Conservation (phyloP, 805 yeast species). For the Nakazawaea holstii region DNA sequence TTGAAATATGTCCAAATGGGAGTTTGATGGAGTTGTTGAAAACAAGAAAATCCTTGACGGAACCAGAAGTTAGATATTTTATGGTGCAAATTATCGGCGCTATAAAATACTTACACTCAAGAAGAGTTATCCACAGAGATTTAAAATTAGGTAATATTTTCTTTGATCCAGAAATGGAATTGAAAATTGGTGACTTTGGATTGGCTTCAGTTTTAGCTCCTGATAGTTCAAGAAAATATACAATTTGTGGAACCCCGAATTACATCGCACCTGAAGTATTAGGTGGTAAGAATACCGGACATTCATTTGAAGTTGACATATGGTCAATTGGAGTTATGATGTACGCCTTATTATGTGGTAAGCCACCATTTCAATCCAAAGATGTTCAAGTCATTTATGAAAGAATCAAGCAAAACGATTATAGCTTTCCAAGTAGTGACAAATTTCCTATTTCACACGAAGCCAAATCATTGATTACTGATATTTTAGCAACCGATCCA, state of each 20-base stretch:
- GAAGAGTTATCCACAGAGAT: constrained; percentile 94
- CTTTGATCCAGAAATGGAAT: constrained; percentile 88
- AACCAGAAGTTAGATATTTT: constrained; percentile 86
- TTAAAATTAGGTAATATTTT: constrained; percentile 93
- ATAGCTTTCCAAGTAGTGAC: constrained; percentile 66
- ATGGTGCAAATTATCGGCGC: constrained; percentile 95
- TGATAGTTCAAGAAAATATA: constrained; percentile 70
- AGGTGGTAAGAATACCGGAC: constrained; percentile 83
- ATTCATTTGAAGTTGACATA: constrained; percentile 89
- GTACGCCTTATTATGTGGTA: constrained; percentile 86
- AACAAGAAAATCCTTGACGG: constrained; percentile 77
- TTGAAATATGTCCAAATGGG: constrained; percentile 94
- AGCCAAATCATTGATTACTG: constrained; percentile 68
- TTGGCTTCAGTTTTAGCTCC: constrained; percentile 89
- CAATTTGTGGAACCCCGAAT: constrained; percentile 98
- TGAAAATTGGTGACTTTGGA: constrained; percentile 97
- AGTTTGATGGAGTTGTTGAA: constrained; percentile 89
- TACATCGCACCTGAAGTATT: constrained; percentile 98
- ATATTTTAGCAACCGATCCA: constrained; percentile 75
- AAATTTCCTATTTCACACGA: constrained; percentile 54
- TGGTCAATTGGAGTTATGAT: constrained; percentile 99
- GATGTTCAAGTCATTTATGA: constrained; percentile 91
- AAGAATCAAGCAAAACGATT: constrained; percentile 80
- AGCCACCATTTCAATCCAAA: constrained; percentile 97
- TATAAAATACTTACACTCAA: constrained; percentile 82